Conservation (phyloP, 2,329 filamentous ascomycete species). For the Fusarium praegraminearum region DNA sequence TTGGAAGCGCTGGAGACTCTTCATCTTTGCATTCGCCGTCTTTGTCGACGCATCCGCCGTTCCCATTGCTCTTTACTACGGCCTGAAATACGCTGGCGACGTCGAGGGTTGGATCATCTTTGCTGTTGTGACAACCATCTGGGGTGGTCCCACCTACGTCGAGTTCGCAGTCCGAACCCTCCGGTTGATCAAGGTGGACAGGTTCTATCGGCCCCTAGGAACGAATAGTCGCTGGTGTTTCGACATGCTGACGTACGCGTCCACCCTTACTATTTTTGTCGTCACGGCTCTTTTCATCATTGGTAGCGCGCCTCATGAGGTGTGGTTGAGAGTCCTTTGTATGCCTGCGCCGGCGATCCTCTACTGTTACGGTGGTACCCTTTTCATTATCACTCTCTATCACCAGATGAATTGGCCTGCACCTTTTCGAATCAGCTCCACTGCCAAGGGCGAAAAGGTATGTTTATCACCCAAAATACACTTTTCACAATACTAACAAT, state of each 20-base stretch:
- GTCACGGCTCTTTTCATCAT: slow-evolving; percentile 65
- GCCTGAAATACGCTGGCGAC: slow-evolving; percentile 57
- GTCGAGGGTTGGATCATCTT: slow-evolving; percentile 60
- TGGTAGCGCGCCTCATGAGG: slow-evolving; percentile 63
- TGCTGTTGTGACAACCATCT: slow-evolving; percentile 66
- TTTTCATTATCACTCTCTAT: slow-evolving; percentile 54
- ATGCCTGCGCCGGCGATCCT: slow-evolving; percentile 66
- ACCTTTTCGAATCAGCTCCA: slow-evolving; percentile 73
- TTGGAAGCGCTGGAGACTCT: slow-evolving; percentile 57
- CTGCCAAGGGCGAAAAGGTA: slow-evolving; percentile 64
- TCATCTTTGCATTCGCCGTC: slow-evolving; percentile 61
- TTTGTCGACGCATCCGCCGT: slow-evolving; percentile 59
- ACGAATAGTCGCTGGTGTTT: slow-evolving; percentile 61
- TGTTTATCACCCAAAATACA: neutral
- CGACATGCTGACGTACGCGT: slow-evolving; percentile 62
- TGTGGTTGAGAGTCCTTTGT: slow-evolving; percentile 62
- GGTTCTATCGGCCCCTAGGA: slow-evolving; percentile 64
- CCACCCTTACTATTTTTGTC: slow-evolving; percentile 60
- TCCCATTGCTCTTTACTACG: slow-evolving; percentile 66
- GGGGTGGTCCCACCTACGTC: slow-evolving; percentile 66
- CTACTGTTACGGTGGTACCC: slow-evolving; percentile 59
- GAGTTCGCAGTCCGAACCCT: slow-evolving; percentile 64
- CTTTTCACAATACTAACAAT: slow-evolving; percentile 42
- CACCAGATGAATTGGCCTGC: slow-evolving; percentile 58
- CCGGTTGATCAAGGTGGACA: slow-evolving; percentile 61